Percentiles rank a stretch among this genome's conserved stretches.
phyloP scores from a whole-genome alignment of 2,329 filamentous ascomycete genomes.

The Verticillium nubilum region DNA sequence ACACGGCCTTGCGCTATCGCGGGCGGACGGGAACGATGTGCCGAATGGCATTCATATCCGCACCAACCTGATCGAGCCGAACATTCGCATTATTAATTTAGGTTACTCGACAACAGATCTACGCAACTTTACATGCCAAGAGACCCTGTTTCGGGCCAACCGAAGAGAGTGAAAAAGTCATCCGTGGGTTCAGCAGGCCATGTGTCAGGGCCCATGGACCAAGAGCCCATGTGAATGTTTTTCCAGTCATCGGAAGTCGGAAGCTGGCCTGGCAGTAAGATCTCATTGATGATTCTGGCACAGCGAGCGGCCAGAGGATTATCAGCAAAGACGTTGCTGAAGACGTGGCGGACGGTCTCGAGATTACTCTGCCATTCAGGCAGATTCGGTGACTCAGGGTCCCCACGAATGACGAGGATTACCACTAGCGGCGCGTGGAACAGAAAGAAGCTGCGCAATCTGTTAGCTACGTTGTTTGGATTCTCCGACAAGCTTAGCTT shows the following conservation, averaged over 20 bases:
- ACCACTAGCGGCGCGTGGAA: constrained; percentile 25
- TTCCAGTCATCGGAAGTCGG: constrained; percentile 7
- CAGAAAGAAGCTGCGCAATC: constrained; percentile 18
- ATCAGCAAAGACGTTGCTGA: constrained; percentile 15
- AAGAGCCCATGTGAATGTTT: constrained; percentile 13
- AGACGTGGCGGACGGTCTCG: constrained; percentile 17
- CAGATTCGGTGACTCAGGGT: constrained; percentile 17
- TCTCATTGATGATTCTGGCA: constrained; percentile 19
- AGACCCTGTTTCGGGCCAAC: constrained; percentile 13
- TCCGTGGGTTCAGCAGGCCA: constrained; percentile 15
- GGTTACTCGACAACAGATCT: background rate
- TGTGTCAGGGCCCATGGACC: constrained; percentile 17
- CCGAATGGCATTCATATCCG: constrained; percentile 21
- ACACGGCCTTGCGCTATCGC: constrained; percentile 14
- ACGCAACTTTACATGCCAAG: background rate
- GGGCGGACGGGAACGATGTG: constrained; percentile 22
- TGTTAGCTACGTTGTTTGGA: no score
- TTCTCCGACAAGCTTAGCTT: no score
- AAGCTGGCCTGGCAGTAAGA: constrained; percentile 12
- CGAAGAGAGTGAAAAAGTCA: constrained; percentile 16
- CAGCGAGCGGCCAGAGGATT: constrained; percentile 20
- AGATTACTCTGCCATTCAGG: constrained; percentile 21
- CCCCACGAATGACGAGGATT: constrained; percentile 20
- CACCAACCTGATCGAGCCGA: constrained; percentile 16
- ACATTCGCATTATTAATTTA: constrained; percentile 18